Evolutionary conservation across 768 basidiomycete genomes (phyloP).

Genomic region (Boletus patriciae): DNA sequence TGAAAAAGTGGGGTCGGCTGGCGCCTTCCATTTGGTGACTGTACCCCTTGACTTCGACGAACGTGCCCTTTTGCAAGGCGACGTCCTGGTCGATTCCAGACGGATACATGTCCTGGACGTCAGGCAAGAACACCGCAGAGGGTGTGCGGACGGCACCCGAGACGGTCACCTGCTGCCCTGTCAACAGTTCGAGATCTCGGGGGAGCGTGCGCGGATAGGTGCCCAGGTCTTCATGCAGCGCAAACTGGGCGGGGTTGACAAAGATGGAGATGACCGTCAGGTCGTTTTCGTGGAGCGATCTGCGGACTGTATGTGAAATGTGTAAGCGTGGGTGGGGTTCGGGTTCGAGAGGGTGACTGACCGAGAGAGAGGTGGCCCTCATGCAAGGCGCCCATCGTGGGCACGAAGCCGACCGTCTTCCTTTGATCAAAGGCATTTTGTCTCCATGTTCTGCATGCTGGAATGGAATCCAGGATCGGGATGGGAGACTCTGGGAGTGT

Average conservation of each 20-base stretch:
- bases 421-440: constrained; percentile 52
- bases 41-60: constrained; percentile 90
- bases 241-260: constrained; percentile 97
- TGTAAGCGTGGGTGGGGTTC: not conserved
- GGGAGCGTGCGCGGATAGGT: constrained; percentile 89
- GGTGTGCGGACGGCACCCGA: constrained; percentile 42
- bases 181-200: constrained; percentile 66
- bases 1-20: constrained; percentile 87
- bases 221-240: constrained; percentile 89
- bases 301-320: constrained; percentile 53
- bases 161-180: constrained; percentile 34
- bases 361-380: constrained; percentile 91
- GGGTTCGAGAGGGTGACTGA: constrained; percentile 42
- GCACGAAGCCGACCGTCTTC: constrained; percentile 86
- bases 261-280: constrained; percentile 93
- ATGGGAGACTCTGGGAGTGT: constrained; percentile 36
- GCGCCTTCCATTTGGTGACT: constrained; percentile 91
- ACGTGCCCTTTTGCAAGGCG: constrained; percentile 76
- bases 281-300: constrained; percentile 76
- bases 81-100: constrained; percentile 83
- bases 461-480: constrained; percentile 57
- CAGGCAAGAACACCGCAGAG: constrained; percentile 78
- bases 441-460: constrained; percentile 74
- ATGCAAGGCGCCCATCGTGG: constrained; percentile 98
- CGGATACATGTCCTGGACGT: constrained; percentile 86